phyloP scores from a whole-genome alignment of 148 eudicot species.

The Diospyros kaki region DNA sequence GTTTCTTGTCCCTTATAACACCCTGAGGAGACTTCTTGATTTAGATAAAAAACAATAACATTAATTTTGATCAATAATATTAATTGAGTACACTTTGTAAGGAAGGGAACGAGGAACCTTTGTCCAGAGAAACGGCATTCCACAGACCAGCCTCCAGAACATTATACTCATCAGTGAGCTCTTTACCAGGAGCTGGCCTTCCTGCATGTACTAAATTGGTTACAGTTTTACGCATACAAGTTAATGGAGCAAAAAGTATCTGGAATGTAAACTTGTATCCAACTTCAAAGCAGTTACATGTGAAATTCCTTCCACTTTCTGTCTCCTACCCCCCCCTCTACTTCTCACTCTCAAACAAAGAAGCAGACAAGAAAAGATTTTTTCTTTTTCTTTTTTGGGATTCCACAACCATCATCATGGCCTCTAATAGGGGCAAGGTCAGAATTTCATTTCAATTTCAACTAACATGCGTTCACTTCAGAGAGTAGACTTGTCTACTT shows the following conservation, averaged over 20 bases:
- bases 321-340: not conserved
- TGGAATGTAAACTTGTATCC: not conserved
- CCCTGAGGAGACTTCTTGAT: slow-evolving; percentile 30
- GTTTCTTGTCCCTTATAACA: slow-evolving; percentile 83
- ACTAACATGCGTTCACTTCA: not conserved
- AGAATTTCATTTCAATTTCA: not conserved
- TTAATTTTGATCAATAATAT: not conserved
- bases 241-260: not conserved
- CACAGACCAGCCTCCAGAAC: slow-evolving; percentile 77
- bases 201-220: slow-evolving; percentile 37
- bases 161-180: slow-evolving; percentile 66
- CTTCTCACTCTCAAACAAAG: not conserved
- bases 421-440: not conserved
- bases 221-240: not conserved
- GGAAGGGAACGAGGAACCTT: slow-evolving; percentile 33
- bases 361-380: not conserved
- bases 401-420: not conserved
- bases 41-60: slow-evolving; percentile 11
- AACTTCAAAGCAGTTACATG: not conserved
- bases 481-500: not conserved
- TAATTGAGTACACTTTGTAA: not conserved
- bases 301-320: not conserved
- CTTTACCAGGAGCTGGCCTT: slow-evolving; percentile 68
- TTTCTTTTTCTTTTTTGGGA: not conserved
- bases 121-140: slow-evolving; percentile 57